These are phyloP conservation scores for Fusarium continuum DNA, from an alignment of 2,329 filamentous ascomycete genomes.

Conservation along the genomic window DNA sequence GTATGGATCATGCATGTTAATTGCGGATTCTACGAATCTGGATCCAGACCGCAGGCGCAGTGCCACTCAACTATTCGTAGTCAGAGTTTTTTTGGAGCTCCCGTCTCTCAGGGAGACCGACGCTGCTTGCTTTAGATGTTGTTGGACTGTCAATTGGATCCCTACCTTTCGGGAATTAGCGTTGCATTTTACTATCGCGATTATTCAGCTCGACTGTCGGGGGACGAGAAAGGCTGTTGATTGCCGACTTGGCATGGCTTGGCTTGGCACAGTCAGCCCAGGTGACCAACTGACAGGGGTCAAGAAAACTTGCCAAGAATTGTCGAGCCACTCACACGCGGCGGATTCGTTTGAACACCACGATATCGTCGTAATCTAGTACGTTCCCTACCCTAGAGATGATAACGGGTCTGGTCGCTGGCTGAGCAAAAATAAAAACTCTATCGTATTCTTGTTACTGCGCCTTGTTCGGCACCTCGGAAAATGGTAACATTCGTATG, in stretches of 20 bases:
- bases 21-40: conserved; percentile 4
- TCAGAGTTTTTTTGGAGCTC: conserved; percentile 16
- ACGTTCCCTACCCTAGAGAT: conserved; percentile 31
- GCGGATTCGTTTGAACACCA: conserved; percentile 21
- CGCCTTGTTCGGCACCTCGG: conserved; percentile 10
- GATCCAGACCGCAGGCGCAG: not conserved
- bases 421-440: not conserved
- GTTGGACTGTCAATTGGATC: conserved; percentile 1
- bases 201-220: conserved; percentile 4
- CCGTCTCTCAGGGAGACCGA: not conserved
- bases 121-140: not conserved
- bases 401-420: not conserved
- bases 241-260: conserved; percentile 16
- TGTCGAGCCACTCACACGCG: conserved; percentile 25
- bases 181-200: conserved; percentile 17
- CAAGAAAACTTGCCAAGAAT: conserved; percentile 12
- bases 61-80: not conserved
- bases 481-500: conserved; percentile 4
- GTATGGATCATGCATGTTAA: conserved; percentile 10
- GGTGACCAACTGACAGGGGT: conserved; percentile 12
- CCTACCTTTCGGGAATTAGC: conserved; percentile 5
- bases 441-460: conserved; percentile 27
- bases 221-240: not conserved
- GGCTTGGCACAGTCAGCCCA: conserved; percentile 10
- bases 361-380: not conserved